Base-by-base conservation (phyloP, 352 stramenopile species). In the Globisporangium middletonii region DNA sequence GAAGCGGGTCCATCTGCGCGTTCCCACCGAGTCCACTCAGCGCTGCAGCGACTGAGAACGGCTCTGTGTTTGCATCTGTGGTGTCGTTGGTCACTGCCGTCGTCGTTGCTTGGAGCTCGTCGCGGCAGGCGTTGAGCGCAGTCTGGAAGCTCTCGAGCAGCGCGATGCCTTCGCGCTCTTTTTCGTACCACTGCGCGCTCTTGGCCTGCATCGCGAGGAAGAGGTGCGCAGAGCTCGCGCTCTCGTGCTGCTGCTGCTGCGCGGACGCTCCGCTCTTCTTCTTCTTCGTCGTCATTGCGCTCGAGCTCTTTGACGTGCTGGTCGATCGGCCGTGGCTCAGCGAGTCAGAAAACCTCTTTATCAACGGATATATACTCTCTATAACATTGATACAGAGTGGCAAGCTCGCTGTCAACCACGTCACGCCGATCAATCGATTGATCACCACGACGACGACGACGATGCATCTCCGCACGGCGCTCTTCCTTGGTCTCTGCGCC, bases 101-200 rank as follows among this genome's bases (percentile, higher is more conserved):
- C 0, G 41, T 18, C 1, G 23, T 27, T 2, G 27, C 48, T 46
- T 4, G n/a, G 28, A 65, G 42, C 45, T 64, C 61, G 27, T 65
- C 62, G 63, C 77, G 67, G 41, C 71, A 63, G 19, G 65, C 77
- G 30, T 79, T 49, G 50, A 90, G 54, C 53, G 81, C 81, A 50
- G 71, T 82, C 68, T 91, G 75, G 59, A 91, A 89, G 41, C 60
- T 59, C 50, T 91, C 81, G 50, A 91, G 76, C 33, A 84, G 55
- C 26, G 71, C 67, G 51, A 89, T 87, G 59, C 77, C 81, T 43
- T 79, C 77, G 48, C 79, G 78, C 63, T 89, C 81, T 42, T 76
- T 81, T 42, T 71, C 57, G 54, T 84, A 80, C 81, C 81, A 91
- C 45, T 60, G 55, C 46, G 67, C 50, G 16, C 63, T 58, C 43